Conservation (phyloP, 495 filamentous ascomycete genomes). For the Podospora comata region DNA sequence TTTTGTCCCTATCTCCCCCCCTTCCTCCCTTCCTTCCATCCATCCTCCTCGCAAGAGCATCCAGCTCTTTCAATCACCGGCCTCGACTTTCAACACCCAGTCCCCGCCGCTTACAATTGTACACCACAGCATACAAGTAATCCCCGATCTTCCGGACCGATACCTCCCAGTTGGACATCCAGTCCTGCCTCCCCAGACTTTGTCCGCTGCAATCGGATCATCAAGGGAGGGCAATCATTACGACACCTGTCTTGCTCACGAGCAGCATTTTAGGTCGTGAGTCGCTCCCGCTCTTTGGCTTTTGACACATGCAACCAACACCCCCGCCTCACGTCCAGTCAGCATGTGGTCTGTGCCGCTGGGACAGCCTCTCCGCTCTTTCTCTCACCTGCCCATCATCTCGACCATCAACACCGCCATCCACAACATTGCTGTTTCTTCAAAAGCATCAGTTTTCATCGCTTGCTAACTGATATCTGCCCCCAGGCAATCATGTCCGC, state of each 20-base stretch:
- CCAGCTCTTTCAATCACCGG: slow-evolving; percentile 8
- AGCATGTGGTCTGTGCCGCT: slow-evolving; percentile 4
- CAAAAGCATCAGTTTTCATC: slow-evolving; percentile 4
- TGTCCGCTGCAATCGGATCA: slow-evolving; percentile 8
- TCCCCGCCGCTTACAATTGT: background rate
- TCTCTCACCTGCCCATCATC: slow-evolving; percentile 6
- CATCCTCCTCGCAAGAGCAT: background rate
- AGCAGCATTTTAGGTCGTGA: slow-evolving; percentile 6
- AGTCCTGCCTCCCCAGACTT: slow-evolving; percentile 5
- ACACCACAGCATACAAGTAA: background rate
- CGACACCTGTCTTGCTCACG: background rate
- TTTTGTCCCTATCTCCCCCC: slow-evolving; percentile 3
- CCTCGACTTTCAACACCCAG: slow-evolving; percentile 6
- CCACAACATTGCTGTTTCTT: slow-evolving; percentile 10
- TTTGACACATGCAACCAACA: slow-evolving; percentile 3
- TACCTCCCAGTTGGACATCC: background rate
- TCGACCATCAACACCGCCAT: slow-evolving; percentile 12
- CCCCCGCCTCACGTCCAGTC: slow-evolving; percentile 4
- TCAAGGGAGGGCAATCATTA: slow-evolving; percentile 12
- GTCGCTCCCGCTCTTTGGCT: background rate
- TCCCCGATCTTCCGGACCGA: background rate
- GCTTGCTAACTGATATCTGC: background rate
- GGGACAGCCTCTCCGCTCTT: background rate
- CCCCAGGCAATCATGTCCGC: background rate
- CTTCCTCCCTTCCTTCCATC: slow-evolving; percentile 9